Conservation (phyloP, 176 grass and related monocot genomes). For the Carex cristatella region DNA sequence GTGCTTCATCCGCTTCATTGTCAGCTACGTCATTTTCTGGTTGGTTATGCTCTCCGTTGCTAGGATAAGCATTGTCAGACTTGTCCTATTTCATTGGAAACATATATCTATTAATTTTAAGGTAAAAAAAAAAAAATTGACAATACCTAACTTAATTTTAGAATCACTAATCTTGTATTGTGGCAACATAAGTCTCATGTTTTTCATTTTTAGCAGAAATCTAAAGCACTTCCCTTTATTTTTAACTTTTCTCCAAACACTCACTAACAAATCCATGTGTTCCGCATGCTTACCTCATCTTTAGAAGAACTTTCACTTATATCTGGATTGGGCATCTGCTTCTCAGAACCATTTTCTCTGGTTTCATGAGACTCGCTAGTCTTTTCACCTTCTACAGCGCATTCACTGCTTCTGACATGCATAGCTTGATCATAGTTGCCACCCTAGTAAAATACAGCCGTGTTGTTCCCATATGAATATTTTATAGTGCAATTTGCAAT, state of each 20-base stretch:
- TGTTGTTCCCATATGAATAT: background rate
- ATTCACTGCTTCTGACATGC: background rate
- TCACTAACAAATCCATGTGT: background rate
- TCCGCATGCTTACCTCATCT: constrained; percentile 30
- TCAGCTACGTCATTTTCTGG: constrained; percentile 26
- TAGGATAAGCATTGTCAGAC: constrained; percentile 18
- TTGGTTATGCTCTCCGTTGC: constrained; percentile 24
- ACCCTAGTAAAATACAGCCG: background rate
- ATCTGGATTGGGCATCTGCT: background rate
- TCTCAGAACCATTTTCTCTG: constrained; percentile 12
- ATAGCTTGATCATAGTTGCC: background rate
- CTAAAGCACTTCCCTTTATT: background rate
- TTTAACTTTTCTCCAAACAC: background rate
- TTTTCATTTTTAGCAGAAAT: background rate
- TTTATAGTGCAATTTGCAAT: background rate
- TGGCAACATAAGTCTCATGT: background rate
- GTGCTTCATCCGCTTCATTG: constrained; percentile 23
- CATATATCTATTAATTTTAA: constrained; percentile 19
- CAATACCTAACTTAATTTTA: background rate
- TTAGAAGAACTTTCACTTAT: constrained; percentile 1
- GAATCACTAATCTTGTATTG: background rate
- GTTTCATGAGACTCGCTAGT: constrained; percentile 22
- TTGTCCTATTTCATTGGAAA: constrained; percentile 32
- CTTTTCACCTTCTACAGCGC: background rate
- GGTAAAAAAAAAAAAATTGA: background rate